These are phyloP conservation scores for Nevesoporus exiguus DNA, from an alignment of 768 basidiomycete genomes.

Conservation along the genomic window DNA sequence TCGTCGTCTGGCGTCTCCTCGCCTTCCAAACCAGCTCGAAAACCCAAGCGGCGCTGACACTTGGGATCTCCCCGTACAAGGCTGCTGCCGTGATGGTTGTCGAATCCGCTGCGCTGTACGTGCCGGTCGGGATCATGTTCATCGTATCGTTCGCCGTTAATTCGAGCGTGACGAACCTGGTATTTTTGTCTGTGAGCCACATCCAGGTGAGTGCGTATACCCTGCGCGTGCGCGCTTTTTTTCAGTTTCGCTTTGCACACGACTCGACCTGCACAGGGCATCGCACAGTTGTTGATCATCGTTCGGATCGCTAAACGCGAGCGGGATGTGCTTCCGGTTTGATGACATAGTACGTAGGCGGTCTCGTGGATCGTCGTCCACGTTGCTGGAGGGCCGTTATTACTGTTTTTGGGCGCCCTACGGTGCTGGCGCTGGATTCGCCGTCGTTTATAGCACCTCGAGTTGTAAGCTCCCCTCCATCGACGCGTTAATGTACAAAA, in stretches of 20 bases:
- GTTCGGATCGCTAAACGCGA: conserved; percentile 33
- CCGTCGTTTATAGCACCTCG: no score
- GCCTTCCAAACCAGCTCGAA: conserved; percentile 6
- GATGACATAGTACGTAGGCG: background rate
- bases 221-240: background rate
- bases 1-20: conserved; percentile 25
- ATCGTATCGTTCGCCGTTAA: conserved; percentile 27
- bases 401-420: no score
- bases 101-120: conserved; percentile 34
- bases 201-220: conserved; percentile 22
- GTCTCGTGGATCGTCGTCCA: no score
- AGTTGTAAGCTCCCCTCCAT: no score
- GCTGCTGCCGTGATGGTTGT: conserved; percentile 31
- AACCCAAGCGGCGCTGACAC: conserved; percentile 7
- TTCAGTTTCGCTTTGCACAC: background rate
- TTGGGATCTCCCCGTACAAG: conserved; percentile 23
- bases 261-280: conserved; percentile 8
- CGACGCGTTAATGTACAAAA: no score
- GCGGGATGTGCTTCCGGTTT: background rate
- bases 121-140: conserved; percentile 26
- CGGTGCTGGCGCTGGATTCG: no score
- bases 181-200: conserved; percentile 27
- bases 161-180: conserved; percentile 26
- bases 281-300: conserved; percentile 36
- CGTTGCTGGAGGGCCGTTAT: no score